Evolutionary conservation across 352 stramenopile species (phyloP).

Genomic region (Thalassiosira sp.): DNA sequence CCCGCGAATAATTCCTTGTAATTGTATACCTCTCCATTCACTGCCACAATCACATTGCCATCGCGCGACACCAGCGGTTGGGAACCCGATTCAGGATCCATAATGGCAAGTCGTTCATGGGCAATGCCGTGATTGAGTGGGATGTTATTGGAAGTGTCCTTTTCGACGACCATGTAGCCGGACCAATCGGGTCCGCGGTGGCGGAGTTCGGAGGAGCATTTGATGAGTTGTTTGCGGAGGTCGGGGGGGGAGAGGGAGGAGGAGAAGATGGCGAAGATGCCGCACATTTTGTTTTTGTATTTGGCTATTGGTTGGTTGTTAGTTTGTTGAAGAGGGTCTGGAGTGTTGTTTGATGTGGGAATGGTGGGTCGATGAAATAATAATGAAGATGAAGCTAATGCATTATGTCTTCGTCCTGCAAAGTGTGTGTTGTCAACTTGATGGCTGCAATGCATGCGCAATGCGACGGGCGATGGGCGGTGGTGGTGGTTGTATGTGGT

Average conservation of each 20-base stretch:
- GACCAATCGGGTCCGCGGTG: constrained; percentile 96
- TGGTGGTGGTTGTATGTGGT: no score
- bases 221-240: constrained; percentile 92
- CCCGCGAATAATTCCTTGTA: constrained; percentile 93
- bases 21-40: constrained; percentile 99
- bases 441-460: no score
- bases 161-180: constrained; percentile 81
- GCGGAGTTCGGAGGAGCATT: constrained; percentile 92
- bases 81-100: constrained; percentile 93
- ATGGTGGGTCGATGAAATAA: no score
- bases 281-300: no score
- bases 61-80: constrained; percentile 84
- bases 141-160: constrained; percentile 43
- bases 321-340: no score
- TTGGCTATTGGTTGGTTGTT: no score
- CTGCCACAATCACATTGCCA: constrained; percentile 91
- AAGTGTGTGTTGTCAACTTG: no score
- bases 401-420: no score
- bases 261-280: constrained; percentile 97
- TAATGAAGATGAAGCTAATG: no score
- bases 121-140: constrained; percentile 89
- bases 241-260: constrained; percentile 91
- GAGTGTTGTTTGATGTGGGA: no score
- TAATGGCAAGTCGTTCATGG: constrained; percentile 97
- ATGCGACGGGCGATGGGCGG: no score